Evolutionary conservation across 2,329 filamentous ascomycete species (phyloP), one percentile per base, ranked within the genome.

Genomic region (Fusarium solani-melongenae): DNA sequence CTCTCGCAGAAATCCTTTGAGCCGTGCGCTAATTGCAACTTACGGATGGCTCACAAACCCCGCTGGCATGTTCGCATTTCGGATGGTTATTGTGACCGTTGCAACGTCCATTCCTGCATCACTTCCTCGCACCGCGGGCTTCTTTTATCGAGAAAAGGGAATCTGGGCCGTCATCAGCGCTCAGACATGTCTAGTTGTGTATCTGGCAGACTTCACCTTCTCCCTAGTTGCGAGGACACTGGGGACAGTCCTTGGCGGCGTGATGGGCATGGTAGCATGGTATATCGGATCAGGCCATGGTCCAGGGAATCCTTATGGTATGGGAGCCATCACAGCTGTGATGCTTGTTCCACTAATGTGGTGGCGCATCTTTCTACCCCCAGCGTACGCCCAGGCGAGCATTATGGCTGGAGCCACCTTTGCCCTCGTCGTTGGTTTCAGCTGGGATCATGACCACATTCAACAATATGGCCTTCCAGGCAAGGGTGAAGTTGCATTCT

Each of bases 101-200:
- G 86, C 83, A 0, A 77, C 82, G 0, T 76, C 79, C 0, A 83
- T 88, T 6, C 84, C 86, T 0, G 82, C 83, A 0, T 80, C 81
- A 0, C 79, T 88, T 5, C 83, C 85, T 0, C 74, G 77, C 29
- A 82, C 81, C 1, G 83, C 86, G 0, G 86, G 84, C 2, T 88
- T 89, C 73, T 88, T 83, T 70, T 88, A 87, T 58, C 82, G 86
- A 4, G 83, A 88, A 64, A 88, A 87, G 72, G 86, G 87, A 0
- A 79, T 89, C 0, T 89, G 87, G 87, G 85, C 81, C 0, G 76
- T 88, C 10, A 87, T 89, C 46, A 88, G 86, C 77, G 86, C 82
- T 0, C 87, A 88, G 71, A 86, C 85, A 0, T 82, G 81, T 1
- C 70, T 88, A 3, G 79, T 88, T 1, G 79, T 85, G 11, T 88